Base-by-base conservation (phyloP, 1,284 basidiomycete genomes). In the Apiotrichum montevideense region DNA sequence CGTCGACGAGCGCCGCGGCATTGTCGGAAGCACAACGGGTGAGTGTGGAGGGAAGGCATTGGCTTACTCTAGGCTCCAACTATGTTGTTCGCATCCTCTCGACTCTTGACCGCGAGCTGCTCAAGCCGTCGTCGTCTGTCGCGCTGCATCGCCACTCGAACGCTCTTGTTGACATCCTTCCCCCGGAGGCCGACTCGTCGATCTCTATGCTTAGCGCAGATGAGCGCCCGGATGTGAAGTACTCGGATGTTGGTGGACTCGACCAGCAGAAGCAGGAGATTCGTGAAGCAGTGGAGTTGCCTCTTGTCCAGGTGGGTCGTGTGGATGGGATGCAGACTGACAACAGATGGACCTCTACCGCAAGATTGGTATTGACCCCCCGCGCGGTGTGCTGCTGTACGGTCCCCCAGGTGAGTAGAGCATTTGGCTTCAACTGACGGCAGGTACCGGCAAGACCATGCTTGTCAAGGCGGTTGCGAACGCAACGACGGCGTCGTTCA, bases 211-310 rank as follows among this genome's bases (percentile, higher is more conserved):
- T 98, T 44, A 86, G 89, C 3, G 83, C 86, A 62, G 90, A 97
- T 69, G 94, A 99, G 80, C 90, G 90, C 68, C 93, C 93, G 0
- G 90, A 96, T 71, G 90, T 96, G 32, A 78, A 84, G 46, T 95
- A 95, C 74, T 80, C 84, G 60, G 91, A 95, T 73, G 90, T 98
- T 57, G 96, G 96, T 70, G 96, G 96, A 52, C 88, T 98, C 87
- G 96, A 98, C 77, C 78, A 86, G 32, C 96, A 99, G 80, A 99
- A 98, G 80, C 96, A 98, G 79, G 96, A 99, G 79, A 98, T 99
- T 65, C 81, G 95, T 61, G 96, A 99, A 78, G 96, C 96, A 2
- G 96, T 99, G 43, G 96, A 99, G 78, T 80, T 99, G 37, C 96
- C 96, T n/a, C 81, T 99, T 57, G 93, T 90, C 6, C 74, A 77